A percentile compares a stretch with the other conserved stretches of the same genome.
phyloP scores from a whole-genome alignment of 306 rosid genomes.

The Dryas alaskensis region DNA sequence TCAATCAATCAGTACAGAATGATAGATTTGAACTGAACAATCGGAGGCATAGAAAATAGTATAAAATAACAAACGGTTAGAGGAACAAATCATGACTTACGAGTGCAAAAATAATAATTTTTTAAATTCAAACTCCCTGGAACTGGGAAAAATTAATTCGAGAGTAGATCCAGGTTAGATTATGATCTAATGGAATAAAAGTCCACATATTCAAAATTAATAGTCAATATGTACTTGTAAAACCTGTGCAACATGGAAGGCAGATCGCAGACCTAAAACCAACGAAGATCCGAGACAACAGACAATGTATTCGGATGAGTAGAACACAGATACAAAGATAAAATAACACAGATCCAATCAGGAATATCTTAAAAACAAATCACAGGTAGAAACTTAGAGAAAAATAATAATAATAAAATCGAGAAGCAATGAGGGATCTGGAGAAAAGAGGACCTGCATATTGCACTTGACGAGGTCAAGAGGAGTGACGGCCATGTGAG shows the following conservation, averaged over 20 bases:
- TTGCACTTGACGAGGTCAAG: constrained; percentile 97
- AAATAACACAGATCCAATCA: constrained; percentile 41
- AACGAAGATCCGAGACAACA: not conserved
- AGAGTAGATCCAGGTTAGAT: not conserved
- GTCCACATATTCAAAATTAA: not conserved
- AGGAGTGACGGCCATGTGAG: constrained; percentile 95
- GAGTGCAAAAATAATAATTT: not conserved
- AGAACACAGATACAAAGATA: not conserved
- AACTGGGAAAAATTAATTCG: not conserved
- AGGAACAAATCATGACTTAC: not conserved
- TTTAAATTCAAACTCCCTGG: not conserved
- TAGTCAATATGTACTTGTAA: not conserved
- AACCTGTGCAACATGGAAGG: not conserved
- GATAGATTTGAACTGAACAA: not conserved
- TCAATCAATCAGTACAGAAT: not conserved
- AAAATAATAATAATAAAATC: not conserved
- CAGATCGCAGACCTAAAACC: constrained; percentile 25
- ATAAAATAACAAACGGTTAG: not conserved
- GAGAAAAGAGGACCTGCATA: constrained; percentile 62
- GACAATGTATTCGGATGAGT: not conserved
- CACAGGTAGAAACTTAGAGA: not conserved
- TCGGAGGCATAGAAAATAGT: not conserved
- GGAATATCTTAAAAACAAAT: constrained; percentile 6
- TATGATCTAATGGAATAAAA: not conserved
- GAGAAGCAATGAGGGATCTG: constrained; percentile 24